Evolutionary conservation across 1,284 basidiomycete genomes (phyloP), one percentile per base, ranked within the genome.

Genomic region (Erythrobasidium hasegawianum): DNA sequence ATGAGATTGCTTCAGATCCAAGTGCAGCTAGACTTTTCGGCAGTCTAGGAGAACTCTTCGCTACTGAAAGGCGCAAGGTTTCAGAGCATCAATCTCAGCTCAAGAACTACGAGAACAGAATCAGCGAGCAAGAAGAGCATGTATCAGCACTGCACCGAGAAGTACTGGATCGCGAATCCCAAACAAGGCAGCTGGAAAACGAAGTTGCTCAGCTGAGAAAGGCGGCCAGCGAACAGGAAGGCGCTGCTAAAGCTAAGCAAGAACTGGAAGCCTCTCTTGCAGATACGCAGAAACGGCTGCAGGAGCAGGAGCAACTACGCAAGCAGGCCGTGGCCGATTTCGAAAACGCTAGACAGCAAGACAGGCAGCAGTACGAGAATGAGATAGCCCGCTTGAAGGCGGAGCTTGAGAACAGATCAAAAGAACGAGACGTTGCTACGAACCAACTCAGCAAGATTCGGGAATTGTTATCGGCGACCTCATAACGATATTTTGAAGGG

Each of bases 11-110:
- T 18, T 58, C 55, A 7, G 62, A 65, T 40, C 62, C 62, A 9
- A 65, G 57, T 53, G 62, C 62, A 16, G 62, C 62, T n/a, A 55
- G 55, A 16, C 62, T 65, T 5, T 65, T 65, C 38, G 62, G 62
- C 20, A 65, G 62, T 33, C 62, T 65, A 18, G 55, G 62, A 33
- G 26, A 57, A 14, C 47, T 65, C 13, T 65, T 65, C 56, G 43
- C 10, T 8, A 52, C 16, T 33, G 62, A 65, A 40, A 18, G 56
- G 7, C n/a, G 62, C 18, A 65, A 58, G 56, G 56, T 26, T 7
- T 57, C 43, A 16, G 47, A 3, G 16, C 54, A 50, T 18, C 56
- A 58, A 33, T 33, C 24, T 16, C 62, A 65, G 47, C 27, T 65
- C 10, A 18, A 52, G 29, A 55, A 41, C 2, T 41, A 55, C 8